These are phyloP conservation scores for Tylopilus balloui DNA, from an alignment of 768 basidiomycete species.

Conservation along the genomic window DNA sequence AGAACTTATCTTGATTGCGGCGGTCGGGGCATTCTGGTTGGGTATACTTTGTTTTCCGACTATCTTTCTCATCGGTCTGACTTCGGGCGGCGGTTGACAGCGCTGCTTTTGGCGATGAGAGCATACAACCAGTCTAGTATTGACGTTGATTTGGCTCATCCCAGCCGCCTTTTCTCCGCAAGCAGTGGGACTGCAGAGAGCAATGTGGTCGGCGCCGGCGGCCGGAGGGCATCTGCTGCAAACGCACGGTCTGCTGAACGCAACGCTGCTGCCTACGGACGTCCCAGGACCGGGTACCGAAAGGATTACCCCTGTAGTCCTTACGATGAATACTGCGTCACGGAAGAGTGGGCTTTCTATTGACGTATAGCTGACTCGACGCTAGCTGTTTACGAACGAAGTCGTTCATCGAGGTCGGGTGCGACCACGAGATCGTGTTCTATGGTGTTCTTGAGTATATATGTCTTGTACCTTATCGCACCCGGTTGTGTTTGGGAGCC, in stretches of 20 bases:
- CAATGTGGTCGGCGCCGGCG: slow-evolving; percentile 32
- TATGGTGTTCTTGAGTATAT: slow-evolving; percentile 11
- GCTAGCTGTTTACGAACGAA: neutral
- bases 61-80: slow-evolving; percentile 2
- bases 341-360: slow-evolving; percentile 64
- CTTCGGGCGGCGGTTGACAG: slow-evolving; percentile 20
- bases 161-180: slow-evolving; percentile 30
- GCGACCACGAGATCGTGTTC: slow-evolving; percentile 9
- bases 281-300: slow-evolving; percentile 30
- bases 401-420: neutral
- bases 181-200: slow-evolving; percentile 33
- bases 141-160: slow-evolving; percentile 29
- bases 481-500: slow-evolving; percentile 2
- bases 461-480: slow-evolving; percentile 21
- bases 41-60: slow-evolving; percentile 41
- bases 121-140: slow-evolving; percentile 33
- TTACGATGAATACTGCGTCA: slow-evolving; percentile 62
- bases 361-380: slow-evolving; percentile 13
- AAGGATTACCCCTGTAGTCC: slow-evolving; percentile 52
- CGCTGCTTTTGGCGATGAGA: slow-evolving; percentile 40
- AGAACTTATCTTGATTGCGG: slow-evolving; percentile 66
- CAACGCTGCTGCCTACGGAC: slow-evolving; percentile 28
- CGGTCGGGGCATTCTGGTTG: slow-evolving; percentile 72
- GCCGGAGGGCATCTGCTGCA: slow-evolving; percentile 23
- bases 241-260: slow-evolving; percentile 26